phyloP scores from a whole-genome alignment of 2,329 filamentous ascomycete species.

The Penicillium italicum region DNA sequence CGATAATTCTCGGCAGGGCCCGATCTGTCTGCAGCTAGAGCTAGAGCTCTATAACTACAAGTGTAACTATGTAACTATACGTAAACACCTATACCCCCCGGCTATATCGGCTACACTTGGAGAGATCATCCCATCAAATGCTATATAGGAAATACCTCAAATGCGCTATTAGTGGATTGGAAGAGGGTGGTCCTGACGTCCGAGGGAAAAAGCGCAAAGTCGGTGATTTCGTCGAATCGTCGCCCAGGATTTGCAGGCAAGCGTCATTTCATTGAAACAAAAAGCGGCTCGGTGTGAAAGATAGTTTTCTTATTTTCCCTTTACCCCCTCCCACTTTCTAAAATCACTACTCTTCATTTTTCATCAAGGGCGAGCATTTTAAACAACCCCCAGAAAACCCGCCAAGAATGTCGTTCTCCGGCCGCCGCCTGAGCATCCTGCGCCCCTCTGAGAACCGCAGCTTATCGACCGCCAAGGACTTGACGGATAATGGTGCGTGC shows the following conservation, averaged over 20 bases:
- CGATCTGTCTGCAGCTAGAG: not conserved
- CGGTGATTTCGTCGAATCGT: conserved; percentile 26
- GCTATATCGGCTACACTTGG: not conserved
- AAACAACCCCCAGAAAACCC: not conserved
- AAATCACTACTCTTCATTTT: not conserved
- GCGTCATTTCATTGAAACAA: not conserved
- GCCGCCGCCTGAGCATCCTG: conserved; percentile 45
- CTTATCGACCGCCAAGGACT: conserved; percentile 44
- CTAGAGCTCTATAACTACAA: not conserved
- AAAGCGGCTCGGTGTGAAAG: not conserved
- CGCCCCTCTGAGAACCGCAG: conserved; percentile 36
- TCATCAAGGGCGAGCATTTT: not conserved
- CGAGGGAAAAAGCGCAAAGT: not conserved
- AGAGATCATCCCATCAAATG: not conserved
- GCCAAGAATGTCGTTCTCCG: conserved; percentile 45
- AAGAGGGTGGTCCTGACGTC: not conserved
- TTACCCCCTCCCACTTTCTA: not conserved
- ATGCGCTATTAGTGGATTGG: not conserved
- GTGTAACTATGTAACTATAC: not conserved
- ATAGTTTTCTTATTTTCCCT: not conserved
- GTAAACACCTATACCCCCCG: not conserved
- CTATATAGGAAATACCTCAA: not conserved
- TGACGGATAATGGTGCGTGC: conserved; percentile 45
- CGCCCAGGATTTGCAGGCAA: conserved; percentile 8
- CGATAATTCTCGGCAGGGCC: conserved; percentile 10